phyloP scores from a whole-genome alignment of 805 yeast species.

The Tetrapisispora taiwanensis region DNA sequence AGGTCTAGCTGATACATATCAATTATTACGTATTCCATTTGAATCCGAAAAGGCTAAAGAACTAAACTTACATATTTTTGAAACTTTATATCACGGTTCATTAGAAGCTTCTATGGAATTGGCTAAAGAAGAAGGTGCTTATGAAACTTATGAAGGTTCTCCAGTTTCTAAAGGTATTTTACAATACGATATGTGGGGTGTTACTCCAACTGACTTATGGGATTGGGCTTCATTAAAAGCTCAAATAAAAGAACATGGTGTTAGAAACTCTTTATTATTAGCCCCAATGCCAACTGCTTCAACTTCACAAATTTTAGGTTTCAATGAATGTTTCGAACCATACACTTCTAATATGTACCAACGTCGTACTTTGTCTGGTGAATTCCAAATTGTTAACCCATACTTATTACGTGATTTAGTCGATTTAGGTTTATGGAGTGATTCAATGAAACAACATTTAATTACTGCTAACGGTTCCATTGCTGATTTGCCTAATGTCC shows the following conservation, averaged over 20 bases:
- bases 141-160: conserved; percentile 68
- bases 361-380: conserved; percentile 87
- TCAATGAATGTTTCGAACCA: conserved; percentile 94
- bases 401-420: conserved; percentile 75
- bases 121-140: conserved; percentile 59
- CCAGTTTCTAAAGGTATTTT: conserved; percentile 81
- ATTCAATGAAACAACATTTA: conserved; percentile 65
- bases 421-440: conserved; percentile 75
- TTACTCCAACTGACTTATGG: conserved; percentile 66
- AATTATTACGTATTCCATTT: conserved; percentile 72
- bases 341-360: conserved; percentile 86
- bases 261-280: conserved; percentile 77
- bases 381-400: conserved; percentile 84
- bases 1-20: conserved; percentile 86
- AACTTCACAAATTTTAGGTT: conserved; percentile 90
- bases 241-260: conserved; percentile 50
- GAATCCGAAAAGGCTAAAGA: conserved; percentile 70
- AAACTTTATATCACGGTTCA: conserved; percentile 91
- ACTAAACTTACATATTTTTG: conserved; percentile 79
- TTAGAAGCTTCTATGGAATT: conserved; percentile 79
- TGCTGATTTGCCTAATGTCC: conserved; percentile 63
- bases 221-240: conserved; percentile 74
- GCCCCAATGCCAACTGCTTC: conserved; percentile 99
- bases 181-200: conserved; percentile 84
- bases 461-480: conserved; percentile 77